phyloP scores from a whole-genome alignment of 306 rosid genomes.

The Dalbergia cochinchinensis region DNA sequence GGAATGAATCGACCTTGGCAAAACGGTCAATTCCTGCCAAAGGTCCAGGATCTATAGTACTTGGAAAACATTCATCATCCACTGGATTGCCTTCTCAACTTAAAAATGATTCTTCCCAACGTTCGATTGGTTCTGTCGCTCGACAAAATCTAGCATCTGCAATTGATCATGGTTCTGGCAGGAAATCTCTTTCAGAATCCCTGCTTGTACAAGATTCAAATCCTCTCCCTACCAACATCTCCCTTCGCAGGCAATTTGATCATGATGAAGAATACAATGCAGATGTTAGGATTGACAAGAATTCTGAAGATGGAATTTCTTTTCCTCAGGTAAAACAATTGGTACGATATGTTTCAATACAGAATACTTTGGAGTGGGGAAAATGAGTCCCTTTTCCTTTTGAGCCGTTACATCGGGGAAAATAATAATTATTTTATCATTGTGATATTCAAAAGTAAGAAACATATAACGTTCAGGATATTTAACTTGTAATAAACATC shows the following conservation, averaged over 20 bases:
- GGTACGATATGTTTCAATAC: conserved; percentile 18
- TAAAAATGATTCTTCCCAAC: conserved; percentile 61
- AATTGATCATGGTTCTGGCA: conserved; percentile 86
- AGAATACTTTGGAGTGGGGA: not conserved
- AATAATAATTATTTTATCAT: not conserved
- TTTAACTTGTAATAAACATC: too few relatives aligned
- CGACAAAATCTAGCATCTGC: conserved; percentile 77
- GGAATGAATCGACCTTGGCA: conserved; percentile 59
- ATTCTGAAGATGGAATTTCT: conserved; percentile 67
- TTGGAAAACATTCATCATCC: conserved; percentile 59
- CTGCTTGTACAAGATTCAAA: conserved; percentile 57
- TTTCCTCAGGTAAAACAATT: conserved; percentile 60
- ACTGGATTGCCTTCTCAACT: conserved; percentile 64
- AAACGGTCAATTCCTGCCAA: conserved; percentile 58
- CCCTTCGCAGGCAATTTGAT: conserved; percentile 80
- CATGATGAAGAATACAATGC: conserved; percentile 67
- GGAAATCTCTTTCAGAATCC: conserved; percentile 89
- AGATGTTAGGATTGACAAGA: conserved; percentile 59
- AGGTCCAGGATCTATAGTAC: conserved; percentile 53
- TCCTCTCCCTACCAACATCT: conserved; percentile 62
- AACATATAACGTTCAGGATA: too few relatives aligned
- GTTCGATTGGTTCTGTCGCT: conserved; percentile 55
- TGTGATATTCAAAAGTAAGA: not conserved
- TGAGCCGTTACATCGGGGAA: not conserved
- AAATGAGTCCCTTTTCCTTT: too few relatives aligned